phyloP scores from a whole-genome alignment of 805 yeast species.

The Lipomyces starkeyi region DNA sequence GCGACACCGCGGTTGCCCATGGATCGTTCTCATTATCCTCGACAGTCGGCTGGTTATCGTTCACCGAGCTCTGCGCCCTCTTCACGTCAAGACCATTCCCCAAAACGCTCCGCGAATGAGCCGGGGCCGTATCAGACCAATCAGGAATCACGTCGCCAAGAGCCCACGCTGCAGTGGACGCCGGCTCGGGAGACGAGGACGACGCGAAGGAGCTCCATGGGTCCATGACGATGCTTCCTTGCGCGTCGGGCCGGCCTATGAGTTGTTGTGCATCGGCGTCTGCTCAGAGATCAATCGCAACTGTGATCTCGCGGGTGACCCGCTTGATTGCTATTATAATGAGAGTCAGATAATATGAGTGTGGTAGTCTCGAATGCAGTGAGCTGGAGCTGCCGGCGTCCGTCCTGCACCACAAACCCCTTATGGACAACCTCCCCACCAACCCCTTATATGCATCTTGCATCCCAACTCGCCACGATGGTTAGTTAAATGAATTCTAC shows the following conservation, averaged over 20 bases:
- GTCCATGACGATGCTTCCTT: conserved; percentile 18
- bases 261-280: neutral
- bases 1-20: conserved; percentile 33
- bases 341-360: neutral
- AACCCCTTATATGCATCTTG: too few species aligned
- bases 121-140: conserved; percentile 21
- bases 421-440: neutral
- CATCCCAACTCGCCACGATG: too few species aligned
- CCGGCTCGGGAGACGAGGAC: conserved; percentile 5
- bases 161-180: conserved; percentile 17
- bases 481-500: too few species aligned
- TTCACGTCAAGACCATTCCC: neutral
- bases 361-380: too few species aligned
- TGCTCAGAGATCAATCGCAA: neutral
- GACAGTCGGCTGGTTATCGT: neutral
- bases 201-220: conserved; percentile 32
- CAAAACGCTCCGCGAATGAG: neutral
- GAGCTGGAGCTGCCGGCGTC: neutral
- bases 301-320: neutral
- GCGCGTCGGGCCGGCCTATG: neutral
- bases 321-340: neutral
- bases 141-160: conserved; percentile 34
- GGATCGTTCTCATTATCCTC: conserved; percentile 36
- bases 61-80: neutral
- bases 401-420: conserved; percentile 1